These are phyloP conservation scores for Salix dunnii DNA, from an alignment of 345 rosid species.

Conservation along the genomic window DNA sequence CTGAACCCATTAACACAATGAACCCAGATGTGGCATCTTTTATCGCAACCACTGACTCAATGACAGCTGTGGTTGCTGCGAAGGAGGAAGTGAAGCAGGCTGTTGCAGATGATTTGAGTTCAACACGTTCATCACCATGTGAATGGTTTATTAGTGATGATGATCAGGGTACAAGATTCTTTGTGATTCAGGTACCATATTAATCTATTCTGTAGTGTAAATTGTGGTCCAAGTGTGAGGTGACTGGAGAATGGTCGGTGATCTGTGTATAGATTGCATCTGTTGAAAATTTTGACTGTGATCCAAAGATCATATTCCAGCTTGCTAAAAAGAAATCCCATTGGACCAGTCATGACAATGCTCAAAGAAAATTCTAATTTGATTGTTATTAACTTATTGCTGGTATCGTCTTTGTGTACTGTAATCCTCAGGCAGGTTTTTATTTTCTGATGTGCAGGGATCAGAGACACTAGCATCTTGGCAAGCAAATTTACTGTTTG, in stretches of 20 bases:
- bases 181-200: slow-evolving; percentile 75
- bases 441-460: slow-evolving; percentile 48
- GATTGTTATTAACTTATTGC: neutral
- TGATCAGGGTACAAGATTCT: slow-evolving; percentile 70
- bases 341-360: neutral
- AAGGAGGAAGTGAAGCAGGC: slow-evolving; percentile 96
- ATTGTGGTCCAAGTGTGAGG: neutral
- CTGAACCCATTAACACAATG: slow-evolving; percentile 28
- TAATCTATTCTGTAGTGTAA: slow-evolving; percentile 1
- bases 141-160: slow-evolving; percentile 96
- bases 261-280: neutral
- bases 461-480: slow-evolving; percentile 91
- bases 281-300: neutral
- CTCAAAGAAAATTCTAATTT: neutral
- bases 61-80: slow-evolving; percentile 95
- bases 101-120: slow-evolving; percentile 82
- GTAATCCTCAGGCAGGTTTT: neutral
- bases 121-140: slow-evolving; percentile 72
- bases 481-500: slow-evolving; percentile 93
- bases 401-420: neutral
- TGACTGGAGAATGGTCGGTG: neutral
- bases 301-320: neutral
- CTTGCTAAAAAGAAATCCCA: neutral
- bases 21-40: slow-evolving; percentile 57
- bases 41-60: slow-evolving; percentile 88